Evolutionary conservation across 495 filamentous ascomycete species (phyloP), one percentile per base, ranked within the genome.

Genomic region (Bacidia rubella): DNA sequence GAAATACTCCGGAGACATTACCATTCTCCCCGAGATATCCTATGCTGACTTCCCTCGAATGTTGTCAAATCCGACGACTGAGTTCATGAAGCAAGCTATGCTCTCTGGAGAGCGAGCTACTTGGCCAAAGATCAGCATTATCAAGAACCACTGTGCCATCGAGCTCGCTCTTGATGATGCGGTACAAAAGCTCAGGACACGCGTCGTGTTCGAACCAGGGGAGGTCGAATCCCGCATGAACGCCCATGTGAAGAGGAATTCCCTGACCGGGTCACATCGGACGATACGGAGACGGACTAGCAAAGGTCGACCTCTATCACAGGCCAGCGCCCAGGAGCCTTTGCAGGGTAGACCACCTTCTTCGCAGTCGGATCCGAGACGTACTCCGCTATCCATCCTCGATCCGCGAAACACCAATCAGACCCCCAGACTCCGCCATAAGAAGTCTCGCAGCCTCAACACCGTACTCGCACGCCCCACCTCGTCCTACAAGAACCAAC

Each of bases 1-100:
- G 60, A 87, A 83, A 56, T 96, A 96, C 58, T 86, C 83, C 2
- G 90, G 90, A n/a, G 88, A 96, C 65, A 94, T 96, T 64, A 96
- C 85, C 44, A 95, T 96, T 49, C 76, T 94, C 47, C 90, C 90
- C 0, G 79, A 86, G 51, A 83, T 94, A 47, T 73, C 77, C 1
- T 80, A 83, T 27, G 70, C 75, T 3, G 81, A 93, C 55, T 79
- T 94, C 29, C 86, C 82, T 2, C 74, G 76, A 17, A 82, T 95
- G 29, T 66, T 96, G 21, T 82, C 75, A 54, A 96, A 96, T 52
- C 90, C 90, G n/a, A 93, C 85, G 0, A 64, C 78, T 0, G 86
- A 88, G n/a, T 95, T 93, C 66, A 92, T 96, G 84, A 62, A 79
- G 1, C 72, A 83, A 26, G 81, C 86, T 23, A 84, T 82, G 58